Conservation (phyloP, 805 yeast genomes). For the Candida wancherniae region DNA sequence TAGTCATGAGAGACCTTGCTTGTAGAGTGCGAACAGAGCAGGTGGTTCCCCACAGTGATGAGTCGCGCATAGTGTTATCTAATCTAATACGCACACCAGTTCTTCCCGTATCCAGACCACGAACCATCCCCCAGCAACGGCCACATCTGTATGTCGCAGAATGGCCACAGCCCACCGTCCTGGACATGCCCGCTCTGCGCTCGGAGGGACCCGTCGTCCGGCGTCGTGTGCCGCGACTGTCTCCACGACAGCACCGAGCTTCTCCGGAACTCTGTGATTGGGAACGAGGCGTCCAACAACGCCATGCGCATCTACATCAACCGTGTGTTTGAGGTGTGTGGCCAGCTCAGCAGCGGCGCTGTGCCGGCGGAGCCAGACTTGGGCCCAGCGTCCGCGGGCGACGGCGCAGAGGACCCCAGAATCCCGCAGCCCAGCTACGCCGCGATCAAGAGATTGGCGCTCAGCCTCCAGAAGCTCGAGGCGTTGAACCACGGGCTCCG, state of each 20-base stretch:
- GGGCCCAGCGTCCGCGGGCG: background rate
- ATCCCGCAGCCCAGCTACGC: constrained; percentile 5
- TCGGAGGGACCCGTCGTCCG: too few species aligned
- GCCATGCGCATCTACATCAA: constrained; percentile 22
- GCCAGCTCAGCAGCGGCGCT: constrained; percentile 9
- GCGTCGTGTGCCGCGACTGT: constrained; percentile 23
- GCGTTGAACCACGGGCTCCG: constrained; percentile 12
- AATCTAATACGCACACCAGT: too few species aligned
- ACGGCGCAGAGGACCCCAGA: background rate
- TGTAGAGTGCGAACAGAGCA: too few species aligned
- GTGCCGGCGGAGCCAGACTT: background rate
- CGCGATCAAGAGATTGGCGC: constrained; percentile 21
- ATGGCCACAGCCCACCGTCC: constrained; percentile 2
- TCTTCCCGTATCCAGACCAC: too few species aligned
- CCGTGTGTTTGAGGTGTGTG: constrained; percentile 20
- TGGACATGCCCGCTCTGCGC: constrained; percentile 15
- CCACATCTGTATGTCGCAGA: constrained; percentile 6
- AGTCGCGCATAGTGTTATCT: too few species aligned
- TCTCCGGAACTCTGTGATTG: constrained; percentile 22
- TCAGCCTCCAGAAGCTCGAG: constrained; percentile 30
- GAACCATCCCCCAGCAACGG: background rate
- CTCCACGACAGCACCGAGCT: constrained; percentile 17
- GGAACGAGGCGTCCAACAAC: constrained; percentile 22
- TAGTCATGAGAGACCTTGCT: too few species aligned
- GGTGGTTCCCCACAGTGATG: too few species aligned